A percentile compares a stretch with the other conserved stretches of the same genome.
Conservation (phyloP, 2,329 filamentous ascomycete genomes). For the Epichloe elymi region DNA sequence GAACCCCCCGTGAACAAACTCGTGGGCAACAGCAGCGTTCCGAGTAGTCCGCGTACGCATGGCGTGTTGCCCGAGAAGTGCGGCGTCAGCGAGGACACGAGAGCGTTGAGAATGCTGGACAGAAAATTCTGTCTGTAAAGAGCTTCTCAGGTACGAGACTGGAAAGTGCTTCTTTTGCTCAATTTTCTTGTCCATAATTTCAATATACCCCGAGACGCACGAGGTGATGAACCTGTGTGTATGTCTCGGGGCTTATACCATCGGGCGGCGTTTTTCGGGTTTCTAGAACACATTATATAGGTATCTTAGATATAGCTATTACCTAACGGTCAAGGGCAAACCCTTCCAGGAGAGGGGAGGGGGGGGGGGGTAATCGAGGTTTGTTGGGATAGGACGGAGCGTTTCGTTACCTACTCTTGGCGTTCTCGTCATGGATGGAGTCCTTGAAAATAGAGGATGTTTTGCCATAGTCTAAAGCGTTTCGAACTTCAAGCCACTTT, state of each 20-base stretch:
- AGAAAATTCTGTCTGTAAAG: conserved; percentile 31
- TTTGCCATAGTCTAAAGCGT: too few relatives aligned
- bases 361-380: too few relatives aligned
- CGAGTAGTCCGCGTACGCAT: conserved; percentile 24
- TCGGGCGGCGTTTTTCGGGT: not conserved
- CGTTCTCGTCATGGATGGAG: too few relatives aligned
- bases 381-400: too few relatives aligned
- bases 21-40: conserved; percentile 26
- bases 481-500: too few relatives aligned
- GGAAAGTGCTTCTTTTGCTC: not conserved
- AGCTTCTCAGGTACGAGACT: not conserved
- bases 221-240: not conserved
- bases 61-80: conserved; percentile 17
- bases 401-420: too few relatives aligned
- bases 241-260: not conserved
- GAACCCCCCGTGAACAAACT: conserved; percentile 33
- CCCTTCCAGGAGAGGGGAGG: too few relatives aligned
- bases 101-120: conserved; percentile 54
- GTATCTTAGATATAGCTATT: too few relatives aligned
- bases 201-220: not conserved
- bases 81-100: conserved; percentile 48
- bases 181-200: not conserved
- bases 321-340: too few relatives aligned
- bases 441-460: too few relatives aligned
- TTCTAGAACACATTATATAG: too few relatives aligned